Percentiles rank a stretch among this genome's conserved stretches.
Conservation (phyloP, 129 eudicot species). For the Pittosporum tobira region DNA sequence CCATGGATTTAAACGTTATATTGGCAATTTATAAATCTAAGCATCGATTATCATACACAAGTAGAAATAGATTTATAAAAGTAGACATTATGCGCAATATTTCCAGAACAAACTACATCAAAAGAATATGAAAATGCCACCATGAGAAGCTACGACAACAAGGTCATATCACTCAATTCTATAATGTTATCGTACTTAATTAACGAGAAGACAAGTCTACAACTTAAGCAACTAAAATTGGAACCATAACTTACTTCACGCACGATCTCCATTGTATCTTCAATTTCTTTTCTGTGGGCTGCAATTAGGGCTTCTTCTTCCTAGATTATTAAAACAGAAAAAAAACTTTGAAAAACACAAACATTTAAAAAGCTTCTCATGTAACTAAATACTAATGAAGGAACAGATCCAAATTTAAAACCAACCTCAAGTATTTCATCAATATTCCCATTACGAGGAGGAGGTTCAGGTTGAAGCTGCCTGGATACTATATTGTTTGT, state of each 20-base stretch:
- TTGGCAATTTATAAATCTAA: no score
- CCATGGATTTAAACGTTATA: no score
- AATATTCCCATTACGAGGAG: conserved; percentile 53
- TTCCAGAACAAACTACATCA: background rate
- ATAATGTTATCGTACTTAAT: no score
- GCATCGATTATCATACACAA: no score
- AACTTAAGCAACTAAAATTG: background rate
- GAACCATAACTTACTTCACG: conserved; percentile 57
- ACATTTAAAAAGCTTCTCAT: background rate
- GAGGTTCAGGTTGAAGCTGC: conserved; percentile 44
- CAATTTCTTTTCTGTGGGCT: conserved; percentile 95
- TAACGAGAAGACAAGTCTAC: background rate
- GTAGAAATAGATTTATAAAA: no score
- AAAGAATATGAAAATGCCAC: background rate
- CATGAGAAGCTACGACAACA: background rate
- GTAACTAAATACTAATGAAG: background rate
- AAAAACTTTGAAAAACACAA: background rate
- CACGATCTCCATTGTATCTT: conserved; percentile 98
- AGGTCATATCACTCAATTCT: background rate
- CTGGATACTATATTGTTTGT: conserved; percentile 27
- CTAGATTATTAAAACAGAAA: conserved; percentile 25
- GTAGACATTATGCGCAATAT: no score
- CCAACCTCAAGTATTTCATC: conserved; percentile 82
- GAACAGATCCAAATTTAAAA: background rate
- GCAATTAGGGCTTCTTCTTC: conserved; percentile 93